Evolutionary conservation across 2,329 filamentous ascomycete genomes (phyloP).

Genomic region (Exophiala oligosperma): DNA sequence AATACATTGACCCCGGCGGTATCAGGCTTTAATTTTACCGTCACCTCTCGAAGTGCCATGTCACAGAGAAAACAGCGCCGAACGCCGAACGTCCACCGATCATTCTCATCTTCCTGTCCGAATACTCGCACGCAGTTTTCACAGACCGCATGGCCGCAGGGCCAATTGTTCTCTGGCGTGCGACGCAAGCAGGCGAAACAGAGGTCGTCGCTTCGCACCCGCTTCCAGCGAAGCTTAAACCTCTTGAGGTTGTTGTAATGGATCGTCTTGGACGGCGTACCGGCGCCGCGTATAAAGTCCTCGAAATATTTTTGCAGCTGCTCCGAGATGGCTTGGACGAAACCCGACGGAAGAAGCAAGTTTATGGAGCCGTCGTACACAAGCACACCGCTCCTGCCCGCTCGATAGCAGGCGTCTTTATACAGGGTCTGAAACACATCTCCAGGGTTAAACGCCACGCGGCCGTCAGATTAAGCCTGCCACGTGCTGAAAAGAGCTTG

Average conservation of each 20-base stretch:
- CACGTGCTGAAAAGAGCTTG: background rate
- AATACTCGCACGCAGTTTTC: conserved; percentile 15
- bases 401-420: conserved; percentile 22
- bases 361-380: conserved; percentile 21
- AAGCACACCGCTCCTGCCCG: conserved; percentile 20
- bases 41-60: conserved; percentile 6
- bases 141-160: conserved; percentile 15
- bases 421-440: conserved; percentile 25
- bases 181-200: conserved; percentile 22
- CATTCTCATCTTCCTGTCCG: conserved; percentile 3
- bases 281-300: conserved; percentile 8
- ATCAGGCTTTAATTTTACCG: conserved; percentile 24
- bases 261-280: conserved; percentile 10
- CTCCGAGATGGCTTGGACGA: conserved; percentile 19
- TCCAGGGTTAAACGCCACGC: conserved; percentile 16
- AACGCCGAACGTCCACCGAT: conserved; percentile 9
- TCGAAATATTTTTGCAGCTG: conserved; percentile 19
- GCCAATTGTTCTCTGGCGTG: conserved; percentile 16
- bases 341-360: conserved; percentile 23
- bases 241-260: conserved; percentile 18
- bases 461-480: background rate
- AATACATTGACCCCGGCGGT: conserved; percentile 32
- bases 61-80: conserved; percentile 14
- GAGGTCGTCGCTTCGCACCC: conserved; percentile 10
- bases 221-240: conserved; percentile 14